phyloP scores from a whole-genome alignment of 2,329 filamentous ascomycete genomes.

The Drechslera avenae region DNA sequence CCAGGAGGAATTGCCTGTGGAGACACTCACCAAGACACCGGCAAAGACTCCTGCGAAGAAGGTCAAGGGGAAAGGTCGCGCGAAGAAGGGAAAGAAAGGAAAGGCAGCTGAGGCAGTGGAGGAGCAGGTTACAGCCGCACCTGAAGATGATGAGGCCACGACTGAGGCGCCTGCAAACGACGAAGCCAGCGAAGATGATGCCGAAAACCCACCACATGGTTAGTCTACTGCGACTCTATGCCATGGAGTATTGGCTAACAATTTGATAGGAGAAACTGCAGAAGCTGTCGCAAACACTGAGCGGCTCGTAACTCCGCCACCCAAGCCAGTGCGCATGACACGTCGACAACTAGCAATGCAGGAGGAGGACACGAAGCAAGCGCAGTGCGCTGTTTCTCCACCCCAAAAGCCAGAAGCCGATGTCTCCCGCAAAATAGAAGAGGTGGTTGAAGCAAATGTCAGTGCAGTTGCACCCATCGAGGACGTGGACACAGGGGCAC shows the following conservation, averaged over 20 bases:
- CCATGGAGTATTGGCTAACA: conserved; percentile 21
- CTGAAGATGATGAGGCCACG: conserved; percentile 30
- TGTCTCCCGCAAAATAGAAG: conserved; percentile 3
- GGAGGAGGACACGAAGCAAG: conserved; percentile 37
- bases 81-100: conserved; percentile 35
- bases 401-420: conserved; percentile 14
- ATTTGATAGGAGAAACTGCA: conserved; percentile 22
- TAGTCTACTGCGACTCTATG: conserved; percentile 9
- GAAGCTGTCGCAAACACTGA: conserved; percentile 28
- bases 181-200: conserved; percentile 26
- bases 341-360: conserved; percentile 44
- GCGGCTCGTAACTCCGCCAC: conserved; percentile 29
- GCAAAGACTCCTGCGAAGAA: conserved; percentile 45
- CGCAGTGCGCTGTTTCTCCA: conserved; percentile 21
- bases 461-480: background rate
- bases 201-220: conserved; percentile 24
- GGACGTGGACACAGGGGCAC: conserved; percentile 5
- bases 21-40: conserved; percentile 40
- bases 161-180: conserved; percentile 27
- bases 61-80: conserved; percentile 27
- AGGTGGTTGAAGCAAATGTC: conserved; percentile 6
- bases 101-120: conserved; percentile 25
- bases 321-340: conserved; percentile 40
- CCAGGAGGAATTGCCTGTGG: conserved; percentile 24
- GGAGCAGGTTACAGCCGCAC: conserved; percentile 18